phyloP scores from a whole-genome alignment of 2,329 filamentous ascomycete genomes.

The Curvularia eragrostidis region DNA sequence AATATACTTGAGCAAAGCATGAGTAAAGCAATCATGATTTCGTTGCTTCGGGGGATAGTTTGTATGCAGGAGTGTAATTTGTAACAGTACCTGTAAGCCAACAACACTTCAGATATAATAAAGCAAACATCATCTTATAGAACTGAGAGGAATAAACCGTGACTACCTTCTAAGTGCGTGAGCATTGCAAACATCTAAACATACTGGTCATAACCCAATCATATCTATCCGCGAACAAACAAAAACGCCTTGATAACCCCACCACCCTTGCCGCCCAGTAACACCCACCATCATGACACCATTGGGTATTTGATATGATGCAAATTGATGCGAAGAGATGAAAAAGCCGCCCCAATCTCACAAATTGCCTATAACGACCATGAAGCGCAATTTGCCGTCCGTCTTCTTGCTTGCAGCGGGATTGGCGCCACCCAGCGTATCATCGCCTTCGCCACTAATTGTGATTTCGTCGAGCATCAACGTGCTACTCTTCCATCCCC shows the following conservation, averaged over 20 bases:
- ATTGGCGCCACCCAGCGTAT: slow-evolving; percentile 18
- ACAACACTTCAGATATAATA: too few relatives aligned
- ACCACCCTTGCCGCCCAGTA: neutral
- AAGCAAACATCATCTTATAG: too few relatives aligned
- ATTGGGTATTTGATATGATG: neutral
- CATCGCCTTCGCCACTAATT: slow-evolving; percentile 30
- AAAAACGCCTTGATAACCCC: neutral
- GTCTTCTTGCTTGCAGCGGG: slow-evolving; percentile 45
- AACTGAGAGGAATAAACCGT: too few relatives aligned
- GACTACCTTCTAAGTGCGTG: neutral
- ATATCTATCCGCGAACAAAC: neutral
- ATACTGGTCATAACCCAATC: neutral
- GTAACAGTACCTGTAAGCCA: too few relatives aligned
- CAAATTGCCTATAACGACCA: slow-evolving; percentile 65
- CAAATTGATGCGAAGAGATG: neutral
- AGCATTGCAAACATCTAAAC: neutral
- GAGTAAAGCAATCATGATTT: too few relatives aligned
- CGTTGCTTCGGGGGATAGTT: too few relatives aligned
- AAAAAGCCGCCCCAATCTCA: slow-evolving; percentile 9
- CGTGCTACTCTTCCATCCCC: slow-evolving; percentile 68
- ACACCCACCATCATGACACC: neutral
- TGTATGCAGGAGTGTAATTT: too few relatives aligned
- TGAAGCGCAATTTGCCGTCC: slow-evolving; percentile 63
- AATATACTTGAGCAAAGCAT: too few relatives aligned
- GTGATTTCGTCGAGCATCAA: slow-evolving; percentile 60